Percentiles rank a stretch among this genome's conserved stretches.
Conservation (phyloP, 2,329 filamentous ascomycete species). For the Sclerotinia nivalis region DNA sequence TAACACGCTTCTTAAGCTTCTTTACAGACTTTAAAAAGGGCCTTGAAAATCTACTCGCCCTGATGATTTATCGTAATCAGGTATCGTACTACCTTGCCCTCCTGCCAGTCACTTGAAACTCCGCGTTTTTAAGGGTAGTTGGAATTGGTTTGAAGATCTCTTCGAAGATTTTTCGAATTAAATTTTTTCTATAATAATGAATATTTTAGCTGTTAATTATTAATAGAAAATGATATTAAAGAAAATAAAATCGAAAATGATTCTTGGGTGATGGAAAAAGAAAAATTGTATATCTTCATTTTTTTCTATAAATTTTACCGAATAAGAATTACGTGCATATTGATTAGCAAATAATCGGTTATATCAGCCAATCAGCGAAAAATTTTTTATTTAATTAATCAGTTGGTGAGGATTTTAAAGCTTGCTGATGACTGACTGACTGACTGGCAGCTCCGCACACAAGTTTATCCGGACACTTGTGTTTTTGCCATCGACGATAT, state of each 20-base stretch:
- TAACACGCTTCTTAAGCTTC: too few species aligned
- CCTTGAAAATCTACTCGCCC: too few species aligned
- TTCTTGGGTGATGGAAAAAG: neutral
- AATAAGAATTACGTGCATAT: too few species aligned
- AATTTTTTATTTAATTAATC: neutral
- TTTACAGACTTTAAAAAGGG: too few species aligned
- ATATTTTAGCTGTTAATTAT: neutral
- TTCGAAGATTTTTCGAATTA: neutral
- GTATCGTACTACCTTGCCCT: neutral
- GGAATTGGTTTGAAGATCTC: neutral
- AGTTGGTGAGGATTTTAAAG: too few species aligned
- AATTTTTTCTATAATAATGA: too few species aligned
- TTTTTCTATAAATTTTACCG: too few species aligned
- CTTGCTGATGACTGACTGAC: too few species aligned
- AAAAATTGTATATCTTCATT: too few species aligned
- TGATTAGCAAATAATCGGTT: too few species aligned
- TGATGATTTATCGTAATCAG: neutral
- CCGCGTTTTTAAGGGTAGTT: neutral
- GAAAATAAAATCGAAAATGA: neutral
- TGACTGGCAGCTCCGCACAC: neutral
- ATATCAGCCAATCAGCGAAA: too few species aligned
- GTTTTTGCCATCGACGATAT: neutral
- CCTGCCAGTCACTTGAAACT: neutral
- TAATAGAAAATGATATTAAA: too few species aligned
- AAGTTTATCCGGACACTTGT: neutral